Evolutionary conservation across 345 rosid genomes (phyloP).

Genomic region (Psidium guajava): DNA sequence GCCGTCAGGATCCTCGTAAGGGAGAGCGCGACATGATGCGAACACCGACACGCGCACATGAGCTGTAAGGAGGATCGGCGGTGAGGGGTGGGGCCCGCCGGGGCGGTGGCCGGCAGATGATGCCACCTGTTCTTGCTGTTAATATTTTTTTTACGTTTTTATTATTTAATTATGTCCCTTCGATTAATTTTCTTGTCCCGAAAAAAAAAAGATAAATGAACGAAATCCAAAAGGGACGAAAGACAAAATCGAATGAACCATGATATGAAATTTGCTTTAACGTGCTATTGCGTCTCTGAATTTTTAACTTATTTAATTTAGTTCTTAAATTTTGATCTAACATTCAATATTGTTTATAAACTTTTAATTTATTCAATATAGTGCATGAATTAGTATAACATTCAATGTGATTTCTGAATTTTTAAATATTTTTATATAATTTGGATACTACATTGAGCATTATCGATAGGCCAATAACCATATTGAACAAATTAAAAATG

Average conservation of each 20-base stretch:
- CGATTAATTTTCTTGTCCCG: neutral
- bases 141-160: neutral
- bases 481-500: neutral
- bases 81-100: neutral
- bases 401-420: neutral
- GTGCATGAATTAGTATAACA: no score
- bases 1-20: neutral
- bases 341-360: no score
- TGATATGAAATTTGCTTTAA: neutral
- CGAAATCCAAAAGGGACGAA: no score
- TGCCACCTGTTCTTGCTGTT: neutral
- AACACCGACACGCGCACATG: neutral
- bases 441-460: neutral
- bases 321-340: no score
- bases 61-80: neutral
- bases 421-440: neutral
- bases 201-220: no score
- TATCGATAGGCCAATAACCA: rapidly evolving
- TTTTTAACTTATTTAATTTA: neutral
- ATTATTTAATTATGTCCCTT: neutral
- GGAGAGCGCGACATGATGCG: neutral
- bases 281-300: neutral
- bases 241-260: no score
- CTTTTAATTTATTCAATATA: no score
- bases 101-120: neutral